A percentile compares a stretch with the other conserved stretches of the same genome.
These are phyloP conservation scores for Arthrinium puccinioides DNA, from an alignment of 2,329 filamentous ascomycete genomes.

Conservation along the genomic window DNA sequence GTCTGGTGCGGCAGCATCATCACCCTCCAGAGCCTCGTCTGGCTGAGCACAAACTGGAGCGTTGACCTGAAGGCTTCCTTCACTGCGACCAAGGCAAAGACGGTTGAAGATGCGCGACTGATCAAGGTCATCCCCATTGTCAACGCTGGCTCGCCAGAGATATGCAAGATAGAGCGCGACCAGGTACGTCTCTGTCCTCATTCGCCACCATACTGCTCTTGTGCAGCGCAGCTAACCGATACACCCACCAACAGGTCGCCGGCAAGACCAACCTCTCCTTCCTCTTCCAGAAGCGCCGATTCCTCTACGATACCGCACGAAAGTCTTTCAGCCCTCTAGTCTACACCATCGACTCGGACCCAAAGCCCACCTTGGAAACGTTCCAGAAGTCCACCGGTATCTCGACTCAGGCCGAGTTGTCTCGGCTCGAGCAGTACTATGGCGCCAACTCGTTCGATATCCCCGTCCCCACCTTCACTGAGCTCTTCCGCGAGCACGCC, in stretches of 20 bases:
- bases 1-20: constrained; percentile 87
- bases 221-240: neutral
- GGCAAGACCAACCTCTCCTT: constrained; percentile 78
- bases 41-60: constrained; percentile 97
- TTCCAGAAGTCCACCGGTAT: constrained; percentile 81
- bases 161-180: constrained; percentile 74
- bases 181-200: constrained; percentile 36
- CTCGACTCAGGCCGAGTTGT: constrained; percentile 64
- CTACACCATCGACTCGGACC: constrained; percentile 79
- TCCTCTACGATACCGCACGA: constrained; percentile 69
- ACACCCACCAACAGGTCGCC: constrained; percentile 46
- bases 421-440: constrained; percentile 83
- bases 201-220: neutral
- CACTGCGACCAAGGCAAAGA: constrained; percentile 64
- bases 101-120: constrained; percentile 66
- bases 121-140: constrained; percentile 90
- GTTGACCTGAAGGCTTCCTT: constrained; percentile 79
- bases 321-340: constrained; percentile 74
- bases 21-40: constrained; percentile 79
- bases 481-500: constrained; percentile 96
- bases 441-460: constrained; percentile 96
- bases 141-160: constrained; percentile 85
- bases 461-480: constrained; percentile 88
- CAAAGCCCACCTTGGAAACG: constrained; percentile 67
- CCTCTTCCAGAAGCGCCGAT: constrained; percentile 95